Base-by-base conservation (phyloP, 139 green algal genomes). In the Volvox africanus region DNA sequence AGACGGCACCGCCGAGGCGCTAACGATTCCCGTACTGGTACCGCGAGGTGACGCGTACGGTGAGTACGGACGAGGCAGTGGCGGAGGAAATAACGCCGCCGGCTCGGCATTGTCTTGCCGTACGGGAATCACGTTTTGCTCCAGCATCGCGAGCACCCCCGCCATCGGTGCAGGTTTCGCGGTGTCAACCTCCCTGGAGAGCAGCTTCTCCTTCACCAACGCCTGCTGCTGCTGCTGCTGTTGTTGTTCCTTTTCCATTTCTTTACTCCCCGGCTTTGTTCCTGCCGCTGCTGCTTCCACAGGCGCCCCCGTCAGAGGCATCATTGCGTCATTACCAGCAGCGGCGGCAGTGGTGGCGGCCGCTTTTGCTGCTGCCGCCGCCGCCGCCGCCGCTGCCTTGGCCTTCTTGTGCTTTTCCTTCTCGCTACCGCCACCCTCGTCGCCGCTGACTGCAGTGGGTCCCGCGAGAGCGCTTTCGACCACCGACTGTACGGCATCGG, bases 1-100 rank as follows among this genome's bases (percentile, higher is more conserved):
- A n/a, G 36, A 68, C 19, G 82, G 0, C 12, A 21, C 32, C n/a
- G 14, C 55, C 20, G 61, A 30, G 61, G 61, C 61, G 61, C 6
- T 61, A 44, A 28, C 62, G 1, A 24, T 14, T 22, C 44, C 78
- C 33, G 17, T 22, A 37, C 28, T 11, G 80, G 30, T 28, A 19
- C 28, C 73, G 18, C 75, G 75, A 19, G 75, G 75, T 24, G 75
- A 81, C n/a, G 32, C 75, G 75, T 81, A 81, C 75, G 75, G 30
- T 30, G 75, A 81, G 75, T 81, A 81, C 75, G 75, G 75, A 33
- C 14, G 75, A 36, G 71, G 33, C 28, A 11, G 71, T 30, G 71
- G 2, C 19, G 71, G 71, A 14, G 71, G n/a, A 18, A 30, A 6
- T 20, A 2, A 11, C 11, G 11, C 44, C 44, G 44, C 44, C 44